Conservation (phyloP, 2,329 filamentous ascomycete genomes). For the Colletotrichum noveboracense region DNA sequence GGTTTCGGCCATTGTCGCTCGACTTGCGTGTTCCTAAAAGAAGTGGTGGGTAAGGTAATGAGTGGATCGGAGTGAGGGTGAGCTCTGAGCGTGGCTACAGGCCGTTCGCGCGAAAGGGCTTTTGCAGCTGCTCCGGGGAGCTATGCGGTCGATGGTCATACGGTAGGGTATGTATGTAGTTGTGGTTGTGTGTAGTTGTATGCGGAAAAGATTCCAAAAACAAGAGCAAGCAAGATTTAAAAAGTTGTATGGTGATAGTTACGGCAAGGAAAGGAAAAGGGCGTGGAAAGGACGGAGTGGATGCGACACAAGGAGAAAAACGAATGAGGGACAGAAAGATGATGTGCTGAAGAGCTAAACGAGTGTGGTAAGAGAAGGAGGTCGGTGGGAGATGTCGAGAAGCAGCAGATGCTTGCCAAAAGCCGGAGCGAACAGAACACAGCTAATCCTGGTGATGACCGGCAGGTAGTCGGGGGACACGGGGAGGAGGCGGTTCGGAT, state of each 20-base stretch:
- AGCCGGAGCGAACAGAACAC: conserved; percentile 6
- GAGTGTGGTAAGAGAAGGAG: conserved; percentile 22
- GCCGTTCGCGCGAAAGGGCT: neutral
- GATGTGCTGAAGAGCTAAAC: conserved; percentile 19
- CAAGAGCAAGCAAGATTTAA: neutral
- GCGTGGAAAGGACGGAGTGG: conserved; percentile 5
- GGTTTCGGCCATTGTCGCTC: conserved; percentile 30
- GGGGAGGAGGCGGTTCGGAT: neutral
- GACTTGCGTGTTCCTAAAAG: neutral
- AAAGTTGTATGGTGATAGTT: neutral
- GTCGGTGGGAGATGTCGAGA: conserved; percentile 14
- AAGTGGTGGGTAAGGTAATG: neutral
- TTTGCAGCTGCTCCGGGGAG: conserved; percentile 22
- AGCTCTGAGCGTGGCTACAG: neutral
- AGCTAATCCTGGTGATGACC: conserved; percentile 2
- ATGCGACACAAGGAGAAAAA: conserved; percentile 6
- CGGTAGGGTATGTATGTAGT: neutral
- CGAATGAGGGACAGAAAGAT: conserved; percentile 5
- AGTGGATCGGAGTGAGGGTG: neutral
- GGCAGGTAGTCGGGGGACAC: neutral
- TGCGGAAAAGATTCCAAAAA: neutral
- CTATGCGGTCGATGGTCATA: conserved; percentile 18
- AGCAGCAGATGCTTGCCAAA: conserved; percentile 10
- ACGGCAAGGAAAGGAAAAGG: conserved; percentile 2
- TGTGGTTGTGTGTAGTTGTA: neutral